Evolutionary conservation across 2,329 filamentous ascomycete species (phyloP), one percentile per base, ranked within the genome.

Genomic region (Chaetomiaceae sp.): DNA sequence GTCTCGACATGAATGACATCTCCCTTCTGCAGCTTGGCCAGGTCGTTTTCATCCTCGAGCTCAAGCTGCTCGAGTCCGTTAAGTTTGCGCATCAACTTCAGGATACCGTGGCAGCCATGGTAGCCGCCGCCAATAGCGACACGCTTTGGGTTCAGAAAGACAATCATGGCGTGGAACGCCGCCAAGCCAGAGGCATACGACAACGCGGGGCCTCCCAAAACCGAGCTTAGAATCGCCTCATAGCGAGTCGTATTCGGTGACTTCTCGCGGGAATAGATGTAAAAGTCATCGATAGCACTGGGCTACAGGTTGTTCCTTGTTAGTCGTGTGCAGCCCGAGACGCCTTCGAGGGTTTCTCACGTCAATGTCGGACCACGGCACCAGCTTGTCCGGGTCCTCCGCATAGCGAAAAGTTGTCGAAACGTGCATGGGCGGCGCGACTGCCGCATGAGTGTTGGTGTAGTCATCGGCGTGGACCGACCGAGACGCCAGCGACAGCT

Each of bases 1-100:
- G 92, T 97, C 72, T 99, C 93, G 44, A 97, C 76, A 66, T 96
- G 89, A 45, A 99, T 78, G 3, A 97, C 73, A 66, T 97, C 93
- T 3, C 92, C 92, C 3, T 79, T 71, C 20, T 82, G 76, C 3
- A 97, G 75, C 30, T 83, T 78, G 35, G 81, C 78, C n/a, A 69
- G 59, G 54, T 63, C 66, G 16, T 50, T 52, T 13, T 58, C 58
- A 53, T 56, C 50, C 61, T 86, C 79, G 13, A 97, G 77, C 19
- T 83, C 77, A 2, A 96, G 75, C 58, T 85, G 78, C 65, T 85
- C 70, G 21, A 95, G 79, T 0, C 86, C 86, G 21, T 85, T 89
- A 44, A 96, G 80, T 56, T 89, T 87, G 53, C 78, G 70, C 58
- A 95, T 76, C 48, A 97, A 71, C 27, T 70, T 70, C 60, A 96